Evolutionary conservation across 768 basidiomycete genomes (phyloP), one percentile per base, ranked within the genome.

Genomic region (Mycena rosella): DNA sequence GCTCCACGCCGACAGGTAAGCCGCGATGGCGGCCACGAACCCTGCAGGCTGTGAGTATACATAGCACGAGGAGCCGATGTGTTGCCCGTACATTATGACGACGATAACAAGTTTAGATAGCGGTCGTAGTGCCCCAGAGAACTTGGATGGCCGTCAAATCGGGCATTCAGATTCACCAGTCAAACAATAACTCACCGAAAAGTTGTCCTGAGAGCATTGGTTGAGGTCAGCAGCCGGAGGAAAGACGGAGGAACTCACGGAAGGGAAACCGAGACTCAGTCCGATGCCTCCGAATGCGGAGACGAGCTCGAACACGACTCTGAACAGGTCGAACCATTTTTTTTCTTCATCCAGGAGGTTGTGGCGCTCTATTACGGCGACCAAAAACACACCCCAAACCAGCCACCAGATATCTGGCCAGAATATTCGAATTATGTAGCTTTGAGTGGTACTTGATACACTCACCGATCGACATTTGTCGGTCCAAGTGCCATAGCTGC

Each of bases 381-480:
- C 82, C 17, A 91, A 72, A 79, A 92, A 92, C 3, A 95, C 84
- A 1, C 86, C 91, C 77, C 88, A 88, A 0, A 88, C 89, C 10
- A 95, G 84, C 92, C 91, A 93, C 93, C 93, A 94, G 56, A 93
- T 89, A 75, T 94, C 92, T 83, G 84, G 42, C 18, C 17, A 27
- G 26, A 17, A 17, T 17, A 18, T 13, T 48, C 30, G 29, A 53
- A n/a, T 20, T 14, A n/a, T n/a, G n/a, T n/a, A 20, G 7, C 22
- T 30, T 27, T 18, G 30, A 11, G 30, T 20, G 38, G 5, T 29
- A 20, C 42, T 30, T 11, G 34, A 15, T 27, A 24, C 15, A 86
- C 67, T 79, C 80, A 82, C 84, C 85, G 38, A 83, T 82, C 0
- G 84, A 81, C 63, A 94, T 80, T 74, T 95, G 93, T 44, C 86